Percentiles rank a stretch among this genome's conserved stretches.
Conservation (phyloP, 495 filamentous ascomycete species). For the Amniculicola lignicola region DNA sequence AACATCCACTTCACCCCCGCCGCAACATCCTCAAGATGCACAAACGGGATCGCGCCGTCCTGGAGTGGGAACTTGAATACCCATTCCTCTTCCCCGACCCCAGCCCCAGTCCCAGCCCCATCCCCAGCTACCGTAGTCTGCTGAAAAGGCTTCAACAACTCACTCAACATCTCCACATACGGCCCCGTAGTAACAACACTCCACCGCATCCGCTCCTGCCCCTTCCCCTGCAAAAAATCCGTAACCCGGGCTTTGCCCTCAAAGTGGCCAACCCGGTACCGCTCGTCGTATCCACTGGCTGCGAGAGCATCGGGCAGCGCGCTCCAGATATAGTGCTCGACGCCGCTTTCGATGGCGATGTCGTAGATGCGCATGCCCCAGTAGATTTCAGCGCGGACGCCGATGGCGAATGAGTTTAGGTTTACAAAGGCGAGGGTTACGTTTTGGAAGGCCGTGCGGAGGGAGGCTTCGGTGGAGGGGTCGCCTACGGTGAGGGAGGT, state of each 20-base stretch:
- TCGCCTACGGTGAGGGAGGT: slow-evolving; percentile 18
- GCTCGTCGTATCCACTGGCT: slow-evolving; percentile 46
- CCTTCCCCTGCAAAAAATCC: slow-evolving; percentile 50
- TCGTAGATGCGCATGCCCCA: slow-evolving; percentile 57
- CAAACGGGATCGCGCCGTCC: slow-evolving; percentile 24
- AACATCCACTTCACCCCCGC: slow-evolving; percentile 19
- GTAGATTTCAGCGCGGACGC: slow-evolving; percentile 54
- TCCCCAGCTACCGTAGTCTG: too few species aligned
- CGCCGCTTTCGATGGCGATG: slow-evolving; percentile 49
- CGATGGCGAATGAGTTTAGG: slow-evolving; percentile 53
- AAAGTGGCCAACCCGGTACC: slow-evolving; percentile 52
- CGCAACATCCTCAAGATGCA: slow-evolving; percentile 25
- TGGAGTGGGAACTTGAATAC: slow-evolving; percentile 21
- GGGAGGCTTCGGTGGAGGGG: slow-evolving; percentile 11
- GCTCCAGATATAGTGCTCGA: slow-evolving; percentile 52
- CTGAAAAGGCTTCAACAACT: slow-evolving; percentile 23
- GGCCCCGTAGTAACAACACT: slow-evolving; percentile 53
- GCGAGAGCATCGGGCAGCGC: slow-evolving; percentile 34
- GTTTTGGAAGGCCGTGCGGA: slow-evolving; percentile 39
- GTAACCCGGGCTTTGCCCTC: slow-evolving; percentile 56
- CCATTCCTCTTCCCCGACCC: slow-evolving; percentile 10
- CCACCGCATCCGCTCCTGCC: slow-evolving; percentile 46
- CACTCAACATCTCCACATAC: slow-evolving; percentile 53
- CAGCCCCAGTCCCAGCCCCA: too few species aligned
- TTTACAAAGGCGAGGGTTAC: slow-evolving; percentile 55